Evolutionary conservation across 129 eudicot genomes (phyloP), one percentile per base, ranked within the genome.

Genomic region (Ambrosia trifida): DNA sequence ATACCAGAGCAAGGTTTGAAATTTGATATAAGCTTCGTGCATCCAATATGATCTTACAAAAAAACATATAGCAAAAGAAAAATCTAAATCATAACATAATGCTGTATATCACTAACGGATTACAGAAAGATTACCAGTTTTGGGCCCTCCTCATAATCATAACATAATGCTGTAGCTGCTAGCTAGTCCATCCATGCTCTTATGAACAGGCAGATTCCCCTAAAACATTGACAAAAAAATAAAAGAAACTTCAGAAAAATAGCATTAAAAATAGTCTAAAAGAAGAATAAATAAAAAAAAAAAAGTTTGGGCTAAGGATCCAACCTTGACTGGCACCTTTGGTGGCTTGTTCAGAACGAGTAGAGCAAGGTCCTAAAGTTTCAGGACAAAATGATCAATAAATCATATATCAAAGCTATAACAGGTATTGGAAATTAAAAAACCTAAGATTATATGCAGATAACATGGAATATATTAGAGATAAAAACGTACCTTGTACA

Each of bases 121-220:
- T 31, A 57, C 19, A 63, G 47, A 72, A 59, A 53, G 31, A 85
- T 72, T 83, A 92, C 98, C 91, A 92, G 68, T 71, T 87, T 87
- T 28, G 98, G 98, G 65, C 96, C 96, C 74, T 92, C 98, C 11
- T 86, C 91, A 62, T 86, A 84, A 56, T 85, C 95, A 66, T 86
- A 92, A 24, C 91, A 80, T 76, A 92, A 81, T 50, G 98, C 96
- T 36, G 91, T 95, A 72, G 98, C 95, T 53, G n/a, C n/a, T n/a
- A n/a, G 96, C 98, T 67, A 92, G 76, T 41, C 96, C 98, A 86
- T 92, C 98, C 98, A 92, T n/a, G n/a, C n/a, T n/a, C n/a, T n/a
- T n/a, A n/a, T n/a, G n/a, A n/a, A n/a, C n/a, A n/a, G n/a, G n/a
- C 74, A 92, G 61, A 72, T 70, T 81, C 57, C 98, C 98, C 98